These are phyloP conservation scores for Clohesyomyces aquaticus DNA, from an alignment of 495 filamentous ascomycete species.

Conservation along the genomic window DNA sequence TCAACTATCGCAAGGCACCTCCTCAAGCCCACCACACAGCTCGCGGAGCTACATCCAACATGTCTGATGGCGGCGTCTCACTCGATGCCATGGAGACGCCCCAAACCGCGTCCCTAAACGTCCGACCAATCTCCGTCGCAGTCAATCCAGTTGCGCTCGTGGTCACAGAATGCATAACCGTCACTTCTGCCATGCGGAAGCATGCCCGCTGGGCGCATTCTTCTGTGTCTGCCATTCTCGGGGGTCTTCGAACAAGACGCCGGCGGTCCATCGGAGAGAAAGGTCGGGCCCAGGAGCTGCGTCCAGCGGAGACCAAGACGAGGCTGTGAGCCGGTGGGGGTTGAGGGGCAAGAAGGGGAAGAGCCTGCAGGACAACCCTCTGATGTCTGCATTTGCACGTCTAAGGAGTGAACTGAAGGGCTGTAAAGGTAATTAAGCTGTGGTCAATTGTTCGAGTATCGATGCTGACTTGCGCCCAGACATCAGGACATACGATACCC, in stretches of 20 bases:
- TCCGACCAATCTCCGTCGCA: slow-evolving; percentile 65
- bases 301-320: slow-evolving; percentile 40
- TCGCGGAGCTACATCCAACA: slow-evolving; percentile 12
- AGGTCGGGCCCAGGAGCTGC: slow-evolving; percentile 31
- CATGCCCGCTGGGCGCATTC: slow-evolving; percentile 95
- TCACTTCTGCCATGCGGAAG: slow-evolving; percentile 98
- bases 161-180: slow-evolving; percentile 97
- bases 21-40: slow-evolving; percentile 1
- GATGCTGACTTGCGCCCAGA: slow-evolving; percentile 55
- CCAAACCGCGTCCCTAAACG: slow-evolving; percentile 18
- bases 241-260: slow-evolving; percentile 55
- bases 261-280: slow-evolving; percentile 40
- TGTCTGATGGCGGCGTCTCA: slow-evolving; percentile 21
- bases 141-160: slow-evolving; percentile 94
- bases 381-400: slow-evolving; percentile 93
- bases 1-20: neutral
- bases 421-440: slow-evolving; percentile 66
- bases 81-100: slow-evolving; percentile 3
- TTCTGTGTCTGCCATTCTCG: slow-evolving; percentile 93
- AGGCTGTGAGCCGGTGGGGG: slow-evolving; percentile 77
- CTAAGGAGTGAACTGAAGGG: slow-evolving; percentile 84
- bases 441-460: neutral
- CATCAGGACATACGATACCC: slow-evolving; percentile 86
- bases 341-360: slow-evolving; percentile 94
- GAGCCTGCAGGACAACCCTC: slow-evolving; percentile 97